These are phyloP conservation scores for Lactifluus piperatus DNA, from an alignment of 768 basidiomycete genomes.

Conservation along the genomic window DNA sequence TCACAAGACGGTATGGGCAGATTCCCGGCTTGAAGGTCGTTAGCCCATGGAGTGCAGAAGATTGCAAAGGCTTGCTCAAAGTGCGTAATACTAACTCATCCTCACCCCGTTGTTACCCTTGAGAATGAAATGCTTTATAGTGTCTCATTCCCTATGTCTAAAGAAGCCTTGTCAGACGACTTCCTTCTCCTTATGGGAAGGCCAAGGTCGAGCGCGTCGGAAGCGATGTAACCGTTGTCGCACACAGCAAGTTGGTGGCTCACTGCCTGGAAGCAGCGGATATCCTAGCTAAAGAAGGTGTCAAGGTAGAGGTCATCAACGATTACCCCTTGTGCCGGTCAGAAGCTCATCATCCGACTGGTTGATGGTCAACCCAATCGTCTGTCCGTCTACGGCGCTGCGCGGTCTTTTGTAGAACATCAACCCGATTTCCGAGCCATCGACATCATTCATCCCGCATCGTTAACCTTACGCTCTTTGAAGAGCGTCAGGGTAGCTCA, in stretches of 20 bases:
- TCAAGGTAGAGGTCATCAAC: constrained; percentile 98
- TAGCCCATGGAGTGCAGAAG: constrained; percentile 94
- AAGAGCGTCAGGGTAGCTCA: constrained; percentile 69
- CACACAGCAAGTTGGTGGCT: constrained; percentile 97
- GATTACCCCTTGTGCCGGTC: constrained; percentile 75
- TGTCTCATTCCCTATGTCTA: constrained; percentile 91
- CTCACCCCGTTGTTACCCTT: constrained; percentile 96
- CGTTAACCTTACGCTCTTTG: constrained; percentile 70
- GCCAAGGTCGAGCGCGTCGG: constrained; percentile 93
- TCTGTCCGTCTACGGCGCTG: constrained; percentile 64
- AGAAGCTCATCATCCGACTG: constrained; percentile 61
- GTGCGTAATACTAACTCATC: constrained; percentile 41
- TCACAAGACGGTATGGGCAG: constrained; percentile 96
- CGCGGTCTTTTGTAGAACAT: constrained; percentile 71
- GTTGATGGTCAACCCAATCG: constrained; percentile 43
- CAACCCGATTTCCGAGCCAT: constrained; percentile 74
- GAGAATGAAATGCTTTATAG: constrained; percentile 99
- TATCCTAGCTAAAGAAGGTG: constrained; percentile 85
- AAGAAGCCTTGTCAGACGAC: constrained; percentile 90
- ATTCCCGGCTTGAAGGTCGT: constrained; percentile 97
- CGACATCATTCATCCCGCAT: constrained; percentile 38
- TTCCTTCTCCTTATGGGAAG: constrained; percentile 97
- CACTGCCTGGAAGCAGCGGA: constrained; percentile 95
- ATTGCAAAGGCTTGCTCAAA: constrained; percentile 97
- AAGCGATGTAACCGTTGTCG: constrained; percentile 89